phyloP scores from a whole-genome alignment of 2,329 filamentous ascomycete genomes.

The Akanthomyces uredinophilus region DNA sequence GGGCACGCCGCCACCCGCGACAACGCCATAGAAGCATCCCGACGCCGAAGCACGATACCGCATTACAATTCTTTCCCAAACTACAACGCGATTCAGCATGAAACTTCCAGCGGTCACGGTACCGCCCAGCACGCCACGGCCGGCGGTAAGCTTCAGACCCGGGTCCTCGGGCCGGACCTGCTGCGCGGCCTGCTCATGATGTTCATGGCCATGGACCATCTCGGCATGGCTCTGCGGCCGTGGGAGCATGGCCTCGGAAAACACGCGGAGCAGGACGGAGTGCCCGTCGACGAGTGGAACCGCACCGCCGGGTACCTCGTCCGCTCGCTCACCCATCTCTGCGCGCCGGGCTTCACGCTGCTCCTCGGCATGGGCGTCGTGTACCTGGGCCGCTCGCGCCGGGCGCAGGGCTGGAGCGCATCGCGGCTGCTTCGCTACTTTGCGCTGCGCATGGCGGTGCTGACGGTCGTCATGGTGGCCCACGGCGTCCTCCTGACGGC shows the following conservation, averaged over 20 bases:
- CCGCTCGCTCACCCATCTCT: constrained; percentile 40
- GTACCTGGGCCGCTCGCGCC: constrained; percentile 39
- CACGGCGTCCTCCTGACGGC: constrained; percentile 29
- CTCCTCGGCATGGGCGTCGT: constrained; percentile 42
- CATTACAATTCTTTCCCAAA: constrained; percentile 19
- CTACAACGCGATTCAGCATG: constrained; percentile 13
- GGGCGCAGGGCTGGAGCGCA: constrained; percentile 34
- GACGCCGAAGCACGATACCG: constrained; percentile 11
- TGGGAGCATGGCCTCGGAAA: constrained; percentile 38
- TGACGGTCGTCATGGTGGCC: constrained; percentile 29
- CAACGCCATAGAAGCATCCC: neutral
- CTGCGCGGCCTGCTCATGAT: constrained; percentile 41
- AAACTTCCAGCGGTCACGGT: neutral
- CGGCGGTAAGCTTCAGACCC: constrained; percentile 14
- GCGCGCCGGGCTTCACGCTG: constrained; percentile 41
- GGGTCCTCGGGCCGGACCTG: constrained; percentile 39
- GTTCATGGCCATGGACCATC: constrained; percentile 42
- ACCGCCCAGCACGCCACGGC: neutral
- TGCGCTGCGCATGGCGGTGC: constrained; percentile 29
- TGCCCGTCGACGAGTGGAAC: constrained; percentile 34
- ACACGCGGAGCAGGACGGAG: constrained; percentile 32
- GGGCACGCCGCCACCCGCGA: neutral
- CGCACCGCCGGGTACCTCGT: constrained; percentile 31
- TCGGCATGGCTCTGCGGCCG: constrained; percentile 31
- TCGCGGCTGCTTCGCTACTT: constrained; percentile 34